Percentiles rank a stretch among this genome's conserved stretches.
phyloP scores from a whole-genome alignment of 2,329 filamentous ascomycete genomes.

The Diplodia sapinea region DNA sequence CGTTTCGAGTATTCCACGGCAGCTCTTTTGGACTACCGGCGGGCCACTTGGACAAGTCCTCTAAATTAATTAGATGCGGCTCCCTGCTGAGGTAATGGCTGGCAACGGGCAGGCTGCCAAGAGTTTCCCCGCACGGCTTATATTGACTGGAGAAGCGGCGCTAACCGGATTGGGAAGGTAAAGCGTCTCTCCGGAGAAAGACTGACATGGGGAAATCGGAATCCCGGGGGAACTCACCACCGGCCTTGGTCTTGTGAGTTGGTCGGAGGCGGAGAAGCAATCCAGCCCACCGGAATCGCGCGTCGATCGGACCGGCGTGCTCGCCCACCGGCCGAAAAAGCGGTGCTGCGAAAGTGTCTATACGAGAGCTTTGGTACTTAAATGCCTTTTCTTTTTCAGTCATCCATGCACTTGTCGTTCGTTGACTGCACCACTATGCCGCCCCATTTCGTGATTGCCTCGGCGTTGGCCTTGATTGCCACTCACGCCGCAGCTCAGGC shows the following conservation, averaged over 20 bases:
- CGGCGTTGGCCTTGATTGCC: background rate
- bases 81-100: background rate
- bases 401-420: background rate
- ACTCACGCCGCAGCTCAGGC: conserved; percentile 35
- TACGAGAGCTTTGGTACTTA: background rate
- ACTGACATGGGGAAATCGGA: background rate
- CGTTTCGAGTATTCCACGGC: too few species aligned
- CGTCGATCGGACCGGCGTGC: background rate
- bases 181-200: background rate
- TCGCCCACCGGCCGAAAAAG: background rate
- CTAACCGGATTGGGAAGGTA: background rate
- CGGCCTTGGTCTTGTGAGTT: background rate
- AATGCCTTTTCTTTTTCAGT: background rate
- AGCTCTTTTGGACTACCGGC: too few species aligned
- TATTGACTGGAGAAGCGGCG: background rate
- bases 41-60: too few species aligned
- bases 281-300: background rate
- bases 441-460: background rate
- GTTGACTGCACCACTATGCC: background rate
- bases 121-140: background rate
- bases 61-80: too few species aligned
- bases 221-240: background rate
- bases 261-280: background rate
- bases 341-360: background rate
- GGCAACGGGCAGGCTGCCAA: background rate